Evolutionary conservation across 768 basidiomycete species (phyloP).

Genomic region (Termitomyces sp.): DNA sequence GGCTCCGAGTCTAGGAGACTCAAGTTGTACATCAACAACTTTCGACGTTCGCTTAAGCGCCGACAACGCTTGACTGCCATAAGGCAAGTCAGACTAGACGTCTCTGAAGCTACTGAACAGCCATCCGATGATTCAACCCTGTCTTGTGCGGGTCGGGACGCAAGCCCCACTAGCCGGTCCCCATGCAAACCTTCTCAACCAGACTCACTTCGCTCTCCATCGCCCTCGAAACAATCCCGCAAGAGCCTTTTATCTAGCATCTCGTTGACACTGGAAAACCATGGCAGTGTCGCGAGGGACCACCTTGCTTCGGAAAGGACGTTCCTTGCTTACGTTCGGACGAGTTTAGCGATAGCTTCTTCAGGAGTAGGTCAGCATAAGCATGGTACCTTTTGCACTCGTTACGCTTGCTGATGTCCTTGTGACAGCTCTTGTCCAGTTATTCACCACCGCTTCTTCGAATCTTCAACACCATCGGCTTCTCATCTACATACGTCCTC

Average conservation of each 20-base stretch:
- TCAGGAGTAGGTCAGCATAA: constrained; percentile 34
- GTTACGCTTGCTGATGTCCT: background rate
- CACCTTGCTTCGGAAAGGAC: constrained; percentile 50
- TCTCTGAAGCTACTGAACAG: background rate
- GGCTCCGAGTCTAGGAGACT: background rate
- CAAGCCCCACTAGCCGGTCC: background rate
- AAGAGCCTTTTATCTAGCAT: background rate
- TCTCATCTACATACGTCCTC: constrained; percentile 16
- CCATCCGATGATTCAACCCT: background rate
- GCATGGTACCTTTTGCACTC: background rate
- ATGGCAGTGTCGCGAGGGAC: constrained; percentile 47
- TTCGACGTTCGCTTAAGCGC: constrained; percentile 6
- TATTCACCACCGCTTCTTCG: constrained; percentile 17
- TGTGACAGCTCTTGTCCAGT: constrained; percentile 15
- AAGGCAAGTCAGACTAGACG: background rate
- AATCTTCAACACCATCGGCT: constrained; percentile 11
- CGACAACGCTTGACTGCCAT: constrained; percentile 2
- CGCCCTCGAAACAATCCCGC: background rate
- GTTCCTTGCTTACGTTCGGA: constrained; percentile 49
- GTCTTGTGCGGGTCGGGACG: background rate
- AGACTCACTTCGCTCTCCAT: background rate
- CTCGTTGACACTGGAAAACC: constrained; percentile 35
- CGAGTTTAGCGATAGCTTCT: constrained; percentile 46
- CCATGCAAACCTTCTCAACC: background rate
- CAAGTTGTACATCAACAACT: constrained; percentile 5